Evolutionary conservation across 371 early-diverging fungal species (phyloP).

Genomic region (Zopfochytrium polystomum): DNA sequence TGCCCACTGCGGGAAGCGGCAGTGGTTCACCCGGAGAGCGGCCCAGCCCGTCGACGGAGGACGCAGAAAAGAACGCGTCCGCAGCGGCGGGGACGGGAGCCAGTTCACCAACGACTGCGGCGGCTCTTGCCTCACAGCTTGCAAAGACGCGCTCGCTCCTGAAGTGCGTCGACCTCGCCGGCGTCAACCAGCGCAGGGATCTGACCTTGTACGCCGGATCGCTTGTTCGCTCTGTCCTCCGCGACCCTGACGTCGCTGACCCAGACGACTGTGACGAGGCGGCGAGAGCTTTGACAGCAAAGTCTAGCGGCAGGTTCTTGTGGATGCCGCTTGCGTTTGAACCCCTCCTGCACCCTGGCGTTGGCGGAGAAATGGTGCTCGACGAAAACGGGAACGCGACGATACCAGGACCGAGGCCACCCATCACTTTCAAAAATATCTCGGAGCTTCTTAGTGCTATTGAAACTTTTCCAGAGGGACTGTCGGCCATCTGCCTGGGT

Average conservation of each 20-base stretch:
- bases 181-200: background rate
- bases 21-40: too few species aligned
- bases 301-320: conserved; percentile 14
- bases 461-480: conserved; percentile 15
- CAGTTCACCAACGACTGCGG: conserved; percentile 6
- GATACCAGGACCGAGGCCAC: too few species aligned
- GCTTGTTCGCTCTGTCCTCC: conserved; percentile 1
- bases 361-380: too few species aligned
- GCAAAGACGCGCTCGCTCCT: conserved; percentile 12
- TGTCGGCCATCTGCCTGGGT: conserved; percentile 5
- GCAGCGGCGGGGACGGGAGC: background rate
- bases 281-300: conserved; percentile 2
- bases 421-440: background rate
- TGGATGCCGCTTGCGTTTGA: conserved; percentile 25
- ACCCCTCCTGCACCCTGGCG: too few species aligned
- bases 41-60: too few species aligned
- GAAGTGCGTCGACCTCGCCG: background rate
- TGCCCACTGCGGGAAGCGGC: too few species aligned
- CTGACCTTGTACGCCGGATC: background rate
- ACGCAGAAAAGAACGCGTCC: background rate
- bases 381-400: too few species aligned
- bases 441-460: background rate
- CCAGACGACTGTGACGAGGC: conserved; percentile 14
- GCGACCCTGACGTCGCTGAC: background rate
- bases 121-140: conserved; percentile 11